Percentiles rank a stretch among this genome's conserved stretches.
Conservation (phyloP, 1,139 yeast genomes). For the Candida sanyaensis region DNA sequence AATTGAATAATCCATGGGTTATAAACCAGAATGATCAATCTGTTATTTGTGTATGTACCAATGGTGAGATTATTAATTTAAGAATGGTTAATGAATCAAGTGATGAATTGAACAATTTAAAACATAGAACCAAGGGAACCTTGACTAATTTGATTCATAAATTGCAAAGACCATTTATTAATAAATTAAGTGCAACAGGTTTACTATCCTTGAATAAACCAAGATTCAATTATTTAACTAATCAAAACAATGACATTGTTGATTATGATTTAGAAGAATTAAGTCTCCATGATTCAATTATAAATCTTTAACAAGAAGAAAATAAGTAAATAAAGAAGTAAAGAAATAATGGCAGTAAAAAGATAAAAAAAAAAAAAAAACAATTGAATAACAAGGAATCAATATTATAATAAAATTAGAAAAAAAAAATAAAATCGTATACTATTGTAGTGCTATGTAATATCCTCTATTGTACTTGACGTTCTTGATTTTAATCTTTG, state of each 20-base stretch:
- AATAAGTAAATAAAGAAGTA: neutral
- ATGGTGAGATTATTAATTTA: constrained; percentile 47
- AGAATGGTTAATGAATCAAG: constrained; percentile 18
- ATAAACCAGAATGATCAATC: constrained; percentile 11
- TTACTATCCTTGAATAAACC: constrained; percentile 39
- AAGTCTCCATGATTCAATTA: constrained; percentile 16
- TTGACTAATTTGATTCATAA: constrained; percentile 16
- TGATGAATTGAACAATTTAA: constrained; percentile 16
- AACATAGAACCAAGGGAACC: neutral
- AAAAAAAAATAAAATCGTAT: neutral
- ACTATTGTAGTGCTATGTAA: neutral
- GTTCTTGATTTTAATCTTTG: constrained; percentile 24
- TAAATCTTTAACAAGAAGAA: constrained; percentile 15
- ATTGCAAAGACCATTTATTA: constrained; percentile 36
- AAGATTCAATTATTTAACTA: constrained; percentile 32
- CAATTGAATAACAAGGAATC: too few species aligned
- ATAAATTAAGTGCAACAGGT: constrained; percentile 46
- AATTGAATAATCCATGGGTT: constrained; percentile 38
- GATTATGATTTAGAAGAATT: constrained; percentile 43
- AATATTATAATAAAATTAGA: too few species aligned
- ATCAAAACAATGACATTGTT: constrained; percentile 23
- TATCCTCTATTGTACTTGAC: constrained; percentile 5
- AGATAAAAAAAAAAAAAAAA: neutral
- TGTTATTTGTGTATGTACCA: constrained; percentile 46
- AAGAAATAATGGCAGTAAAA: too few species aligned